phyloP scores from a whole-genome alignment of 2,329 filamentous ascomycete genomes.

The Aspergillus awamori region DNA sequence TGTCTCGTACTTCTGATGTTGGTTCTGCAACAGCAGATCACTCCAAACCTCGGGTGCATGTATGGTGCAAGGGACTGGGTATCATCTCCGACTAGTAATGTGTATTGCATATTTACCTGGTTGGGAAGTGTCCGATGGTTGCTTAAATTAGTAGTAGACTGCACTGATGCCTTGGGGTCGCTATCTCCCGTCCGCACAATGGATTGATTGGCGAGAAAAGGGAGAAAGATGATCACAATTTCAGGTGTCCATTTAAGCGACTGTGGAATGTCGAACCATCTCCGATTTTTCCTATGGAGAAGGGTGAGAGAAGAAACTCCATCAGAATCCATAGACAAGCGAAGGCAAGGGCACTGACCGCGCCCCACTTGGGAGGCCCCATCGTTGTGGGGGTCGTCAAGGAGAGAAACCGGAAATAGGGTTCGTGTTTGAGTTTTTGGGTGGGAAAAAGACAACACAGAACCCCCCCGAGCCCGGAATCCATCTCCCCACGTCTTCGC shows the following conservation, averaged over 20 bases:
- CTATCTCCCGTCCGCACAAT: no score
- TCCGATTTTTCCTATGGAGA: background rate
- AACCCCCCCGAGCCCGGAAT: background rate
- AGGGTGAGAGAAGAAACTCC: no score
- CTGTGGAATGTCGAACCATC: conserved; percentile 1
- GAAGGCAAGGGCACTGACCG: conserved; percentile 9
- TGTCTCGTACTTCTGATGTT: background rate
- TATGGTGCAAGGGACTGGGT: conserved; percentile 3
- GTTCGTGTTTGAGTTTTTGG: conserved; percentile 1
- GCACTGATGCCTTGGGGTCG: background rate
- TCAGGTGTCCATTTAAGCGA: background rate
- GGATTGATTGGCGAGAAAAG: no score
- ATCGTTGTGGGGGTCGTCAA: background rate
- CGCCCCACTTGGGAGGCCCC: background rate
- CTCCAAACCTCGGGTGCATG: background rate
- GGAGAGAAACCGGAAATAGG: conserved; percentile 3
- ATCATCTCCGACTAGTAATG: background rate
- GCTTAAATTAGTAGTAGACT: background rate
- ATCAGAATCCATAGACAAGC: background rate
- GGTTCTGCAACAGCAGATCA: background rate
- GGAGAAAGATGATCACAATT: no score
- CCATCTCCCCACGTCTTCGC: background rate
- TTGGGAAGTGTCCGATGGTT: background rate
- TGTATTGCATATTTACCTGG: background rate
- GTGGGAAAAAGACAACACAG: background rate